phyloP scores from a whole-genome alignment of 495 filamentous ascomycete species.

The Penicillium maclennaniae region DNA sequence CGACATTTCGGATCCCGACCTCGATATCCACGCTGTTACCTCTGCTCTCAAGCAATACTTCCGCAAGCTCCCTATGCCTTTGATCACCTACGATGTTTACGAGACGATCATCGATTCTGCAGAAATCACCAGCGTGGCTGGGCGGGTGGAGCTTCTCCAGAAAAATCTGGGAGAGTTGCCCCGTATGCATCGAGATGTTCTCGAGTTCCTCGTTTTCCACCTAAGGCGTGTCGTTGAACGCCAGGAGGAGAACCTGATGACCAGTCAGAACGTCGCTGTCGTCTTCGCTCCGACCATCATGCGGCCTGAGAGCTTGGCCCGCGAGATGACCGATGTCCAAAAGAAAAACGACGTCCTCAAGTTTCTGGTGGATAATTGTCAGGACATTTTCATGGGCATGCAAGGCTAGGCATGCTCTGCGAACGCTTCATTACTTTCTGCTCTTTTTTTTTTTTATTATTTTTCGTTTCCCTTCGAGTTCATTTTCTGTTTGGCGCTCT shows the following conservation, averaged over 20 bases:
- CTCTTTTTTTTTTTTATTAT: neutral
- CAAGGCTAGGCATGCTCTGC: constrained; percentile 16
- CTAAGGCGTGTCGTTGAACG: constrained; percentile 80
- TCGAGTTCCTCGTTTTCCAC: constrained; percentile 94
- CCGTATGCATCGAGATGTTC: constrained; percentile 74
- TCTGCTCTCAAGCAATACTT: constrained; percentile 97
- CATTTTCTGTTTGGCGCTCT: constrained; percentile 2
- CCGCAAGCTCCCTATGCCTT: constrained; percentile 83
- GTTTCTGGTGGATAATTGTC: constrained; percentile 82
- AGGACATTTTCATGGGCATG: constrained; percentile 65
- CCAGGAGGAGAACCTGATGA: constrained; percentile 88
- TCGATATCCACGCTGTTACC: constrained; percentile 96
- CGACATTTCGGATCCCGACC: constrained; percentile 87
- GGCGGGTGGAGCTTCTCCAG: constrained; percentile 62
- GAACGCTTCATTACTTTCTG: constrained; percentile 13
- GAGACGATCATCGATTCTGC: constrained; percentile 77
- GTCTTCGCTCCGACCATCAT: constrained; percentile 98
- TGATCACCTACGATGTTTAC: constrained; percentile 92
- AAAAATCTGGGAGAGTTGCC: constrained; percentile 73
- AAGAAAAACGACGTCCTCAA: constrained; percentile 87
- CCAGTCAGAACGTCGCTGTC: constrained; percentile 88
- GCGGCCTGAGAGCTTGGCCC: constrained; percentile 78
- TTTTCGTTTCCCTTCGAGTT: neutral
- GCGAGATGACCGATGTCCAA: constrained; percentile 95
- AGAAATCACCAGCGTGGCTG: constrained; percentile 32